A percentile compares a stretch with the other conserved stretches of the same genome.
These are phyloP conservation scores for Ustilago curta DNA, from an alignment of 1,284 basidiomycete species.

Conservation along the genomic window DNA sequence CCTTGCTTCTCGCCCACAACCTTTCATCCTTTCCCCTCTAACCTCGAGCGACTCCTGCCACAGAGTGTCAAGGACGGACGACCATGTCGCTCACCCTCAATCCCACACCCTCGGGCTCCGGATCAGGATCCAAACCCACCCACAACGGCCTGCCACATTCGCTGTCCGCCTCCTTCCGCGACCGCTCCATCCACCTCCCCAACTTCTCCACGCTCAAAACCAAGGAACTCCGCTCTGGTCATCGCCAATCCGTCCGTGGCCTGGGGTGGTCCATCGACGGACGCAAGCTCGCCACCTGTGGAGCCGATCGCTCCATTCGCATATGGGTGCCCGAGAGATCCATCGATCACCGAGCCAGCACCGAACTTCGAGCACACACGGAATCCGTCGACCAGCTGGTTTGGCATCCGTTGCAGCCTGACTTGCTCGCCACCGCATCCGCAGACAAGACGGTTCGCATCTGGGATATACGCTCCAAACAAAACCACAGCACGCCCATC, in stretches of 20 bases:
- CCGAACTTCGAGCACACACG: conserved; percentile 61
- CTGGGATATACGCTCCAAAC: conserved; percentile 55
- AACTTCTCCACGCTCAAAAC: conserved; percentile 22
- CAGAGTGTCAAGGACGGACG: neutral
- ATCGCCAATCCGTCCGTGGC: conserved; percentile 50
- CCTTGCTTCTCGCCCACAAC: conserved; percentile 2
- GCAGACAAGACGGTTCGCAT: conserved; percentile 61
- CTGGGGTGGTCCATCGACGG: conserved; percentile 62
- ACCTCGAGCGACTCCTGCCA: neutral
- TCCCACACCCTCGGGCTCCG: conserved; percentile 1
- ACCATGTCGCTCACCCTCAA: conserved; percentile 32
- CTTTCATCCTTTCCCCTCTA: neutral
- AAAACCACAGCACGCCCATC: neutral
- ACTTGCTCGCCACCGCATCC: conserved; percentile 57
- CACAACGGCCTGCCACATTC: neutral
- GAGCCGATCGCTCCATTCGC: conserved; percentile 47
- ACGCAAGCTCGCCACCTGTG: conserved; percentile 57
- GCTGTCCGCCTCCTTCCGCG: conserved; percentile 11
- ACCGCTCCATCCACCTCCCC: conserved; percentile 24
- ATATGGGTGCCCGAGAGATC: conserved; percentile 62
- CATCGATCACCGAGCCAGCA: conserved; percentile 56
- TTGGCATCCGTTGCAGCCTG: conserved; percentile 58
- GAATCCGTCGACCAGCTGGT: conserved; percentile 63
- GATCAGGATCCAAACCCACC: neutral
- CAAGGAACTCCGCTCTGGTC: conserved; percentile 50